A percentile compares a stretch with the other conserved stretches of the same genome.
phyloP scores from a whole-genome alignment of 129 eudicot genomes.

The Ambrosia artemisiifolia region DNA sequence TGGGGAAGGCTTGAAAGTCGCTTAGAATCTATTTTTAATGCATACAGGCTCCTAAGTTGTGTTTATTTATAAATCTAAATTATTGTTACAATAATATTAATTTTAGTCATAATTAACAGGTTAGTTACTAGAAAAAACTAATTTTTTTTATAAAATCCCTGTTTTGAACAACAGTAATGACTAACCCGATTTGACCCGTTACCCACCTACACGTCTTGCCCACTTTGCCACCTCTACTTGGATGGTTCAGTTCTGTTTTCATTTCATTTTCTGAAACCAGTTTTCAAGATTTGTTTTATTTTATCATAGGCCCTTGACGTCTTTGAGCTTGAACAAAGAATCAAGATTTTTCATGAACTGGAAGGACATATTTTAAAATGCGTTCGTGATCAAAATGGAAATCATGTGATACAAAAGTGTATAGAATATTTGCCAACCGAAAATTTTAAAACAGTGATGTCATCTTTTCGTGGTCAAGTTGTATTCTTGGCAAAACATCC shows the following conservation, averaged over 20 bases:
- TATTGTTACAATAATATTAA: too few species aligned
- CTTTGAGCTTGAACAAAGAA: conserved; percentile 63
- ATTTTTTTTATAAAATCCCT: too few species aligned
- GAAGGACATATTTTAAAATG: conserved; percentile 73
- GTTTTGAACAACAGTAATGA: too few species aligned
- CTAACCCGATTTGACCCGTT: too few species aligned
- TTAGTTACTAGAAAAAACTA: neutral
- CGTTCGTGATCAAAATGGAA: conserved; percentile 81
- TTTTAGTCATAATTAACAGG: neutral
- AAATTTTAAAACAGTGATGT: conserved; percentile 47
- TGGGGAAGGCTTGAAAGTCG: neutral
- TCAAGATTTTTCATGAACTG: conserved; percentile 56
- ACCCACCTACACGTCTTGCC: neutral
- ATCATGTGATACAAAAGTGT: conserved; percentile 82
- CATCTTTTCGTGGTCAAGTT: conserved; percentile 73
- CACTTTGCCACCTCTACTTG: neutral
- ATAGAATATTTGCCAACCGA: conserved; percentile 60
- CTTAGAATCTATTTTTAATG: neutral
- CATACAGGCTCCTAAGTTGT: neutral
- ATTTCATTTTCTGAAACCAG: neutral
- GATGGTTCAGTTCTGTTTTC: neutral
- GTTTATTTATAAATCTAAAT: too few species aligned
- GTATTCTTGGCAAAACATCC: conserved; percentile 70
- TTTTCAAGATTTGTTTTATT: conserved; percentile 2
- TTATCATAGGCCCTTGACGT: conserved; percentile 63